These are phyloP conservation scores for Cytospora chrysosperma DNA, from an alignment of 2,329 filamentous ascomycete genomes.

Conservation along the genomic window DNA sequence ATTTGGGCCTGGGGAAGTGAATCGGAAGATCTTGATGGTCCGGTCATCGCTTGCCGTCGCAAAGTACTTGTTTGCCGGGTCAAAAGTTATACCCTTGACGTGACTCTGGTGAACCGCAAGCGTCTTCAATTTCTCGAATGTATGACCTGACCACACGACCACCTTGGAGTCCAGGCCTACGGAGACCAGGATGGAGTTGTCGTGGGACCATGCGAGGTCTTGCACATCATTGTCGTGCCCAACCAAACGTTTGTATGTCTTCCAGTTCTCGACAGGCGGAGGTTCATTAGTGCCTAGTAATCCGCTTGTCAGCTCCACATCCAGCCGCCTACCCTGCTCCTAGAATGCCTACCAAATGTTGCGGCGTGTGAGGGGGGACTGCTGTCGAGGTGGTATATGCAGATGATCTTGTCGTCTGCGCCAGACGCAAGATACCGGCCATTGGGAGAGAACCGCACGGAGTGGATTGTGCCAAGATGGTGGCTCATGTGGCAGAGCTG, in stretches of 20 bases:
- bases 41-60: slow-evolving; percentile 96
- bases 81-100: slow-evolving; percentile 98
- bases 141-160: slow-evolving; percentile 96
- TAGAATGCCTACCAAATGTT: slow-evolving; percentile 66
- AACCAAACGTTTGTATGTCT: slow-evolving; percentile 87
- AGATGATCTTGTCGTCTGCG: slow-evolving; percentile 98
- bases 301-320: not conserved
- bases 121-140: slow-evolving; percentile 96
- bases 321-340: not conserved
- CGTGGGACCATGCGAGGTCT: slow-evolving; percentile 93
- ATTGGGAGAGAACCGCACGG: slow-evolving; percentile 94
- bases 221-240: slow-evolving; percentile 99
- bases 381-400: slow-evolving; percentile 88
- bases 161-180: slow-evolving; percentile 97
- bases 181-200: slow-evolving; percentile 92
- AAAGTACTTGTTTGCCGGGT: slow-evolving; percentile 98
- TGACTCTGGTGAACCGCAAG: slow-evolving; percentile 92
- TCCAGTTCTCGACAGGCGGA: slow-evolving; percentile 96
- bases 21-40: slow-evolving; percentile 94
- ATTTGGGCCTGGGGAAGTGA: slow-evolving; percentile 86
- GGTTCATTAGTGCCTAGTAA: slow-evolving; percentile 74
- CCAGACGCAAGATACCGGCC: slow-evolving; percentile 94
- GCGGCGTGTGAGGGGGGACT: slow-evolving; percentile 73
- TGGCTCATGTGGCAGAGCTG: slow-evolving; percentile 98
- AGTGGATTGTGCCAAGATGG: slow-evolving; percentile 95